Evolutionary conservation across 2,329 filamentous ascomycete species (phyloP).

Genomic region (Didymella glomerata): DNA sequence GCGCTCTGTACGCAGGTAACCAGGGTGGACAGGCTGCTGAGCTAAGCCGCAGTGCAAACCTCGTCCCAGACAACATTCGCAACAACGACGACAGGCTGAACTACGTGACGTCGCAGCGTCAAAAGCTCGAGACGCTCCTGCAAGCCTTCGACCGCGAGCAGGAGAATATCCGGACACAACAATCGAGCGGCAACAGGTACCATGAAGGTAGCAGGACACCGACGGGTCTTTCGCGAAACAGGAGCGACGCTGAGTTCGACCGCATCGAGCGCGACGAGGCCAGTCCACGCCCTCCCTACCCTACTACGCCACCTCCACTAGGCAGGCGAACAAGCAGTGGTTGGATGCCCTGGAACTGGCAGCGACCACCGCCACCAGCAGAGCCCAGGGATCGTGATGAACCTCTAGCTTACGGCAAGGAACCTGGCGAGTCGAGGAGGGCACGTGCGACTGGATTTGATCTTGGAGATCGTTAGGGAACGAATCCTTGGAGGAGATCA

Average conservation of each 20-base stretch:
- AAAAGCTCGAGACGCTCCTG: conserved; percentile 77
- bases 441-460: conserved; percentile 45
- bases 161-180: conserved; percentile 60
- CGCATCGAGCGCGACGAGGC: conserved; percentile 78
- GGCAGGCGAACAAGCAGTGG: conserved; percentile 48
- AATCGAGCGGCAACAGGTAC: conserved; percentile 56
- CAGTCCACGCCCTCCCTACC: conserved; percentile 52
- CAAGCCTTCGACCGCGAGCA: conserved; percentile 83
- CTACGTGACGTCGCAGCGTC: conserved; percentile 81
- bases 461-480: conserved; percentile 41
- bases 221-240: conserved; percentile 72
- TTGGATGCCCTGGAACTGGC: conserved; percentile 63
- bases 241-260: conserved; percentile 88
- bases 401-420: conserved; percentile 47
- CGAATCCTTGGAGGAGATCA: conserved; percentile 21
- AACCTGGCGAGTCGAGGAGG: conserved; percentile 34
- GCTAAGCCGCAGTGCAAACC: conserved; percentile 65
- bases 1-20: conserved; percentile 55
- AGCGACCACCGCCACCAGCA: conserved; percentile 29
- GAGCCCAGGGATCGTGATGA: conserved; percentile 35
- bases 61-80: conserved; percentile 75
- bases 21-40: conserved; percentile 58
- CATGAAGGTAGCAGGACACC: conserved; percentile 47
- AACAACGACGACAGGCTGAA: conserved; percentile 71
- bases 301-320: conserved; percentile 43